phyloP scores from a whole-genome alignment of 345 rosid species.

The Firmiana major region DNA sequence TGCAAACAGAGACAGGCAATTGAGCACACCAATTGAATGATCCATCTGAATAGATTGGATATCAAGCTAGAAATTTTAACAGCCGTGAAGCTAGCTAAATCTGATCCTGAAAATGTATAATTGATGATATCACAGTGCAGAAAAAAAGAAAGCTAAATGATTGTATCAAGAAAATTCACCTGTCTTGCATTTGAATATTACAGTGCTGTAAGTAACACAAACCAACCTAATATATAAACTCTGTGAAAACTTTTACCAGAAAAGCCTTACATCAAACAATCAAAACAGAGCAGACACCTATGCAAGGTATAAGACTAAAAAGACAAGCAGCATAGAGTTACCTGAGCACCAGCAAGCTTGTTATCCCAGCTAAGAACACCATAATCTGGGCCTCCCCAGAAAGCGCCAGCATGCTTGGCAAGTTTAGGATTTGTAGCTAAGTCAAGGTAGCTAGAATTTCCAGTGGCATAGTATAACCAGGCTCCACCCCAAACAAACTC shows the following conservation, averaged over 20 bases:
- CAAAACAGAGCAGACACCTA: background rate
- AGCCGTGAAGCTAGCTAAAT: background rate
- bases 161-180: background rate
- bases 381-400: slow-evolving; percentile 83
- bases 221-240: background rate
- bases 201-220: background rate
- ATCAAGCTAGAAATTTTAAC: background rate
- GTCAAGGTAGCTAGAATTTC: slow-evolving; percentile 67
- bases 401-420: slow-evolving; percentile 90
- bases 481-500: slow-evolving; percentile 95
- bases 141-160: background rate
- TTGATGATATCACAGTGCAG: background rate
- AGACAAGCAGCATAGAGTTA: slow-evolving; percentile 25
- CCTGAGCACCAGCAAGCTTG: slow-evolving; percentile 97
- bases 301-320: slow-evolving; percentile 3
- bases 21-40: background rate
- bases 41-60: background rate
- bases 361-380: slow-evolving; percentile 99
- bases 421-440: slow-evolving; percentile 71
- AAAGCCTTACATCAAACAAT: background rate
- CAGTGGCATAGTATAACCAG: slow-evolving; percentile 95
- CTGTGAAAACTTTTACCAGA: background rate
- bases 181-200: background rate
- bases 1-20: background rate
- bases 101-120: background rate